phyloP scores from a whole-genome alignment of 2,329 filamentous ascomycete species.

The Laburnicola sp. region DNA sequence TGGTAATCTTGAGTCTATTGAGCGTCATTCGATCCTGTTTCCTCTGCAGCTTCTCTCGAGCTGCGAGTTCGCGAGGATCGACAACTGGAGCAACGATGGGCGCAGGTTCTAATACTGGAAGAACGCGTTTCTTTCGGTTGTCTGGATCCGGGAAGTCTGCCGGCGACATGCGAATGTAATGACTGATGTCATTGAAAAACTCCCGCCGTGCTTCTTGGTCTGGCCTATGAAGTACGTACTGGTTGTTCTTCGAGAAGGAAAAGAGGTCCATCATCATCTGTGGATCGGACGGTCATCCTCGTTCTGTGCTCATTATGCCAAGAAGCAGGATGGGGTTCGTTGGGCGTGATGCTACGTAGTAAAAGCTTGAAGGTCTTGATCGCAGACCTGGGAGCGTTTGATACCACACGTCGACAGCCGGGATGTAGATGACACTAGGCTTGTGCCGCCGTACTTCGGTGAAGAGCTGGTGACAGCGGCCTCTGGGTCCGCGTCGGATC shows the following conservation, averaged over 20 bases:
- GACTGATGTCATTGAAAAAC: constrained; percentile 76
- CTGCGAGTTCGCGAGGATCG: constrained; percentile 65
- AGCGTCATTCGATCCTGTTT: constrained; percentile 81
- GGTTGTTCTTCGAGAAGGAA: constrained; percentile 79
- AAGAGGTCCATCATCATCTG: constrained; percentile 78
- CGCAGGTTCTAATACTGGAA: constrained; percentile 75
- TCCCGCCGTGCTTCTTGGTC: constrained; percentile 68
- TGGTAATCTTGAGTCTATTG: constrained; percentile 82
- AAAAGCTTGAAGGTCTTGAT: constrained; percentile 83
- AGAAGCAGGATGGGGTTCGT: constrained; percentile 86
- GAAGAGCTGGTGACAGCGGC: constrained; percentile 90
- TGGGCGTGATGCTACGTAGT: constrained; percentile 79
- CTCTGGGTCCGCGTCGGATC: constrained; percentile 82
- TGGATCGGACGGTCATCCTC: constrained; percentile 58
- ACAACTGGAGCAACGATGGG: constrained; percentile 60
- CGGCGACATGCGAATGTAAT: constrained; percentile 77
- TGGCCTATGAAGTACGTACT: constrained; percentile 70
- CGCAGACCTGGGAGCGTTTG: constrained; percentile 64
- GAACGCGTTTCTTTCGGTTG: constrained; percentile 80
- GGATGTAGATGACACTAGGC: constrained; percentile 93
- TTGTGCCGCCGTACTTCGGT: constrained; percentile 92
- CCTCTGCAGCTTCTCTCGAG: constrained; percentile 77
- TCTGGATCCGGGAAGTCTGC: constrained; percentile 83
- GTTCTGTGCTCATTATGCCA: constrained; percentile 74
- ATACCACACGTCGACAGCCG: constrained; percentile 88